Conservation (phyloP, 192 early-diverging fungal genomes). For the Geosiphon pyriformis region DNA sequence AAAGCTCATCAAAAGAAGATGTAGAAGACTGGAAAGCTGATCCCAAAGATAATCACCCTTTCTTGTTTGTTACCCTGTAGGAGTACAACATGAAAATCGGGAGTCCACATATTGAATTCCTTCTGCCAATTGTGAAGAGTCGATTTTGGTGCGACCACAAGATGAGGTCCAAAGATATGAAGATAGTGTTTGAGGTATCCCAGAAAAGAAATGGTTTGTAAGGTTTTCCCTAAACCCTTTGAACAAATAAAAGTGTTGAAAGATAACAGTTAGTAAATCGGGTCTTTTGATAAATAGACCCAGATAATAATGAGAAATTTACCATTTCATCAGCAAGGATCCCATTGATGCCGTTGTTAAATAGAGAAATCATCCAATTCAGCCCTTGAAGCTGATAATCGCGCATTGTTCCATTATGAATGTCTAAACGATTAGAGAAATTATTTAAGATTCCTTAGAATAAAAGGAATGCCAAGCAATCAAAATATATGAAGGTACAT, state of each 20-base stretch:
- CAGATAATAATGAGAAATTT: slow-evolving; percentile 14
- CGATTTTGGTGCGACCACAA: slow-evolving; percentile 95
- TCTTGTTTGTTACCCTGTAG: slow-evolving; percentile 87
- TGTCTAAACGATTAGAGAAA: slow-evolving; percentile 47
- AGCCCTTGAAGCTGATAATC: slow-evolving; percentile 97
- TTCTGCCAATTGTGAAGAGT: slow-evolving; percentile 94
- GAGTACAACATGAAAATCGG: slow-evolving; percentile 79
- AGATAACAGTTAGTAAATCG: too few species aligned
- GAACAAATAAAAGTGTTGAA: too few species aligned
- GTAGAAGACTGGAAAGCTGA: background rate
- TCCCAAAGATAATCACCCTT: slow-evolving; percentile 43
- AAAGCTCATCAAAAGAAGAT: background rate
- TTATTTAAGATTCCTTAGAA: too few species aligned
- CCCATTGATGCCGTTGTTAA: slow-evolving; percentile 97
- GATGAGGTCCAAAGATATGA: slow-evolving; percentile 75
- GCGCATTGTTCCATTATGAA: slow-evolving; percentile 85
- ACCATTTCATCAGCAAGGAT: slow-evolving; percentile 99
- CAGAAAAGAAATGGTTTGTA: slow-evolving; percentile 94
- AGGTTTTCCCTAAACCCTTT: slow-evolving; percentile 90
- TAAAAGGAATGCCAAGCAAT: too few species aligned
- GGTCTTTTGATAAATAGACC: too few species aligned
- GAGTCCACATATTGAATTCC: slow-evolving; percentile 91
- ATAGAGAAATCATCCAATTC: slow-evolving; percentile 97
- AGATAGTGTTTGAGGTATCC: slow-evolving; percentile 88
- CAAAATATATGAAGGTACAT: slow-evolving; percentile 46